Evolutionary conservation across 208 protist species (phyloP).

Genomic region (Trypanosoma grayi): DNA sequence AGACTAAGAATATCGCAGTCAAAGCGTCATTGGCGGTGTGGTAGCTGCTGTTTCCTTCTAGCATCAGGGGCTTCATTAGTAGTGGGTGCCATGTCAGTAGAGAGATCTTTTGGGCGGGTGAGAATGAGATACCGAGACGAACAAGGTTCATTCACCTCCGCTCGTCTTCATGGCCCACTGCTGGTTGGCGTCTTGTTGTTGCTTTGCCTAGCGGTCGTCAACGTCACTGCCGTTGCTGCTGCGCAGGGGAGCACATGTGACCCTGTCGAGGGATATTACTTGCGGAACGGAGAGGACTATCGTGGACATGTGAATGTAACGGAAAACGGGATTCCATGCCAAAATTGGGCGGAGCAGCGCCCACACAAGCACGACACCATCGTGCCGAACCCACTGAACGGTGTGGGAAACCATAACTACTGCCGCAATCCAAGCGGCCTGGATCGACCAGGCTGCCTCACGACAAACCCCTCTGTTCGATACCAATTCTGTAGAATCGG

Average conservation of each 20-base stretch:
- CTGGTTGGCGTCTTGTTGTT: too few relatives aligned
- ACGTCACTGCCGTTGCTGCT: too few relatives aligned
- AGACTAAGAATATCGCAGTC: too few relatives aligned
- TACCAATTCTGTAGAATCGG: conserved; percentile 62
- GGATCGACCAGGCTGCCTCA: conserved; percentile 47
- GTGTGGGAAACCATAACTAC: conserved; percentile 70
- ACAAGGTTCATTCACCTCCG: too few relatives aligned
- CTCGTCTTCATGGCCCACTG: too few relatives aligned
- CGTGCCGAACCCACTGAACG: conserved; percentile 27
- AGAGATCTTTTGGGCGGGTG: too few relatives aligned
- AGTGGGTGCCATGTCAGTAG: too few relatives aligned
- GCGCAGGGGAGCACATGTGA: not conserved
- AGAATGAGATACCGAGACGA: too few relatives aligned
- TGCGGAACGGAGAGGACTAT: conserved; percentile 57
- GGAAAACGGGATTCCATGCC: conserved; percentile 43
- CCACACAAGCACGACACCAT: conserved; percentile 38
- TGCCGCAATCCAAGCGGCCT: conserved; percentile 66
- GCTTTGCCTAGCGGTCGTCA: too few relatives aligned
- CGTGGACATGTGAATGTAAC: conserved; percentile 57
- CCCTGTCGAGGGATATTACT: conserved; percentile 40
- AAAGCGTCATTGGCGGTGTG: too few relatives aligned
- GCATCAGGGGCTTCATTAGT: too few relatives aligned
- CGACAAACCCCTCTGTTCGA: conserved; percentile 33
- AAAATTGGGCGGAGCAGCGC: conserved; percentile 42
- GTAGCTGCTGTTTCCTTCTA: too few relatives aligned